phyloP scores from a whole-genome alignment of 2,329 filamentous ascomycete genomes.

The Kalaharituber pfeilii region DNA sequence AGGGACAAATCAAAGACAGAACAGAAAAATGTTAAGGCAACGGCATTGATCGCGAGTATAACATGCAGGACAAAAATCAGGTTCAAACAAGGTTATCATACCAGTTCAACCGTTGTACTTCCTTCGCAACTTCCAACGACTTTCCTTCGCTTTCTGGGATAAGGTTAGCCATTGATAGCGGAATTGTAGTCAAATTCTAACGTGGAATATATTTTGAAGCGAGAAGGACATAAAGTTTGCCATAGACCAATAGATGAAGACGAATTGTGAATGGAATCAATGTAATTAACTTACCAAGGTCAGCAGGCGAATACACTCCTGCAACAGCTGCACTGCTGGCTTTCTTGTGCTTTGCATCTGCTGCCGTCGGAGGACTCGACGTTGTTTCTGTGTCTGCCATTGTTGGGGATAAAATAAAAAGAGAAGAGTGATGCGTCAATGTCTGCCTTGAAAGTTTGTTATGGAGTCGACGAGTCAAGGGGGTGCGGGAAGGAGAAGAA shows the following conservation, averaged over 20 bases:
- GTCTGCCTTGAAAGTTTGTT: neutral
- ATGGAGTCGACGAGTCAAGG: neutral
- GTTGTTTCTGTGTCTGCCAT: neutral
- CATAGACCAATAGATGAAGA: neutral
- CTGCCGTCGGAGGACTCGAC: neutral
- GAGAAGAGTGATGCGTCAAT: neutral
- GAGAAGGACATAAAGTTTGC: neutral
- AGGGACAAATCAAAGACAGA: no score
- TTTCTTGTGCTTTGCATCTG: neutral
- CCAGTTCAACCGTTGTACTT: conserved; percentile 81
- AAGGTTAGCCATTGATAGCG: no score
- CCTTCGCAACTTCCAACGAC: conserved; percentile 54
- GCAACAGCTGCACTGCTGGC: neutral
- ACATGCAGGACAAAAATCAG: conserved; percentile 1
- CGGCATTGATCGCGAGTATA: no score
- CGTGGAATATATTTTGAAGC: no score
- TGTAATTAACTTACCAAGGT: neutral
- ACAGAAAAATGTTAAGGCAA: no score
- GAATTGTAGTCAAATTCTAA: no score
- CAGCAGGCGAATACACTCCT: neutral
- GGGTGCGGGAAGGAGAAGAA: neutral
- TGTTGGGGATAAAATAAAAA: neutral
- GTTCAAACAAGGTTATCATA: conserved; percentile 33
- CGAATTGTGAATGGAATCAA: neutral
- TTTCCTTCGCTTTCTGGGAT: conserved; percentile 52